A percentile compares a stretch with the other conserved stretches of the same genome.
Evolutionary conservation across 2,329 filamentous ascomycete species (phyloP).

Genomic region (Cercospora canescens): DNA sequence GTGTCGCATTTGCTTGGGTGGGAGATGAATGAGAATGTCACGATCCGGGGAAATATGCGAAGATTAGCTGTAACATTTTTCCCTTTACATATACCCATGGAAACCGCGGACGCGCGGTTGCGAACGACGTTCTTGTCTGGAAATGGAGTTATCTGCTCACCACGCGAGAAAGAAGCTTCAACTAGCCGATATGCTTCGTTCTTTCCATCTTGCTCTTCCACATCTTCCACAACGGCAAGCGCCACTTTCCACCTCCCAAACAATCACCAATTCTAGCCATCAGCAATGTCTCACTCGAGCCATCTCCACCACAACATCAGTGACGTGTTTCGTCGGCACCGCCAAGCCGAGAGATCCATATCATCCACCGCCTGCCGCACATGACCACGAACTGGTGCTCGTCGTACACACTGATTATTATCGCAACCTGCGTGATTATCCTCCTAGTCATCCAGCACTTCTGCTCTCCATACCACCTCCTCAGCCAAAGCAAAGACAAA

Average conservation of each 20-base stretch:
- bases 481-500: slow-evolving; percentile 10
- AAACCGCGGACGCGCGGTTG: neutral
- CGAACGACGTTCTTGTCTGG: neutral
- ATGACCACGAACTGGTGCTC: slow-evolving; percentile 2
- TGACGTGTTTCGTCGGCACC: slow-evolving; percentile 8
- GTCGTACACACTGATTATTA: slow-evolving; percentile 22
- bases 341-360: neutral
- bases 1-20: slow-evolving; percentile 56
- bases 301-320: slow-evolving; percentile 1
- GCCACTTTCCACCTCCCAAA: neutral
- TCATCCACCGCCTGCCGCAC: neutral
- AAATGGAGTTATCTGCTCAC: neutral
- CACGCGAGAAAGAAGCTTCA: neutral
- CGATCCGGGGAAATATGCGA: neutral
- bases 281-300: slow-evolving; percentile 13
- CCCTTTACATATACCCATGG: slow-evolving; percentile 5
- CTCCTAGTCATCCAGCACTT: slow-evolving; percentile 17
- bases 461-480: slow-evolving; percentile 5
- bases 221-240: neutral
- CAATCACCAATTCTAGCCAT: neutral
- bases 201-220: neutral
- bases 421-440: slow-evolving; percentile 24
- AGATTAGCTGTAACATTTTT: neutral
- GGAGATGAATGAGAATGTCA: slow-evolving; percentile 37
- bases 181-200: neutral